Conservation (phyloP, 768 basidiomycete species). For the Suillus subalutaceus region DNA sequence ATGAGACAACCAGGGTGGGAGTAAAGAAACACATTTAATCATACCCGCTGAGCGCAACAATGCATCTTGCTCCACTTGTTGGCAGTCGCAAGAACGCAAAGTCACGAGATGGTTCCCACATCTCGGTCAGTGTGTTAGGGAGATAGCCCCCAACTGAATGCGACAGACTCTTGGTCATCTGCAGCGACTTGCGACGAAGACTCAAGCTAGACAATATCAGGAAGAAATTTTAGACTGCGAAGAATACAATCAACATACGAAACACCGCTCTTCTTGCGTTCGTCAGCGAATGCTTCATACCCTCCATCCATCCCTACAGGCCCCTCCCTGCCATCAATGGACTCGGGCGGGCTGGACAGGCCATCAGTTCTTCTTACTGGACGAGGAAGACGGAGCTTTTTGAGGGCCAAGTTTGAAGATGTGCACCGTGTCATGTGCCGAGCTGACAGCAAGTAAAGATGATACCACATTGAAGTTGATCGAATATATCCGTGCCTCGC, state of each 20-base stretch:
- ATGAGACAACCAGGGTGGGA: neutral
- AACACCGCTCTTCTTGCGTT: conserved; percentile 65
- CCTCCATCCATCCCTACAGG: conserved; percentile 59
- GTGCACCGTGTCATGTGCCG: conserved; percentile 94
- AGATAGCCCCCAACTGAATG: conserved; percentile 84
- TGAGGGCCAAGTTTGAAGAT: conserved; percentile 81
- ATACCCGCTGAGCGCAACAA: conserved; percentile 88
- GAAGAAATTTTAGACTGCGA: conserved; percentile 7
- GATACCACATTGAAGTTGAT: conserved; percentile 84
- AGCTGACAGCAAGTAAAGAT: conserved; percentile 86
- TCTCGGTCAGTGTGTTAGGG: conserved; percentile 87
- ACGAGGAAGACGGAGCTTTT: conserved; percentile 11
- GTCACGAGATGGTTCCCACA: conserved; percentile 96
- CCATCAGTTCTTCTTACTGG: conserved; percentile 28
- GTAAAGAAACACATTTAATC: neutral
- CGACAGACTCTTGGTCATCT: conserved; percentile 74
- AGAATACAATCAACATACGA: conserved; percentile 45
- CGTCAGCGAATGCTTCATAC: conserved; percentile 85
- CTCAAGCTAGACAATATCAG: conserved; percentile 37
- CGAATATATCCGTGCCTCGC: conserved; percentile 84
- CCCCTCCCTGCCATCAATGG: conserved; percentile 65
- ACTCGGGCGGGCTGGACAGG: conserved; percentile 64
- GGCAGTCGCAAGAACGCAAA: conserved; percentile 91
- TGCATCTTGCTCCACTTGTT: conserved; percentile 73
- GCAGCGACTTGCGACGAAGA: conserved; percentile 70